Conservation (phyloP, 495 filamentous ascomycete species). For the Penicillium goetzii region DNA sequence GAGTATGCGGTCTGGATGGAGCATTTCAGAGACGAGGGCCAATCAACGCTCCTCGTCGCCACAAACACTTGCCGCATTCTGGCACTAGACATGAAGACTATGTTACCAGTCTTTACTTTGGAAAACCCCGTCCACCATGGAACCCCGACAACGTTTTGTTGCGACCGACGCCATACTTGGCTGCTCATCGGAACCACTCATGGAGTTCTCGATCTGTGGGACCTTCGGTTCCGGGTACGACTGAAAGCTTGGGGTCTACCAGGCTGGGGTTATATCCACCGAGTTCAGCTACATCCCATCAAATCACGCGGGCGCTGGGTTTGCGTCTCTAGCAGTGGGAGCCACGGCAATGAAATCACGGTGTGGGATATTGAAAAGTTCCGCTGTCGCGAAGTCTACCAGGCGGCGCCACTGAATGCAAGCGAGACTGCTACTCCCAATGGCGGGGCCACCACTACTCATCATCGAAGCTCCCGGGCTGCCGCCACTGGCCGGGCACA, state of each 20-base stretch:
- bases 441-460: conserved; percentile 13
- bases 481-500: conserved; percentile 46
- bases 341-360: conserved; percentile 81
- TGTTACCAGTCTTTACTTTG: conserved; percentile 78
- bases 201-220: conserved; percentile 93
- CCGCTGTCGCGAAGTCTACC: conserved; percentile 87
- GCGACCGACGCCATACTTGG: conserved; percentile 85
- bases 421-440: conserved; percentile 23
- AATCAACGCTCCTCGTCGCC: conserved; percentile 80
- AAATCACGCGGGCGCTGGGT: conserved; percentile 79
- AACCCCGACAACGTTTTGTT: conserved; percentile 88
- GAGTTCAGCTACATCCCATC: conserved; percentile 74
- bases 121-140: conserved; percentile 94
- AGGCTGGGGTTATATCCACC: conserved; percentile 78
- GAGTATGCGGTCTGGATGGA: conserved; percentile 92
- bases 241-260: conserved; percentile 89
- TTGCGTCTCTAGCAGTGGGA: conserved; percentile 86
- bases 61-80: conserved; percentile 84
- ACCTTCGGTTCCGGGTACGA: conserved; percentile 87
- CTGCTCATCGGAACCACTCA: conserved; percentile 89
- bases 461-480: conserved; percentile 32
- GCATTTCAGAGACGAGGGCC: conserved; percentile 81
- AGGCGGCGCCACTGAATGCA: conserved; percentile 49
- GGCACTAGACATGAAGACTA: conserved; percentile 85
- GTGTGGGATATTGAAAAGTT: conserved; percentile 95